Conservation (phyloP, 108 stramenopile species). For the Cylindrotheca fusiformis region DNA sequence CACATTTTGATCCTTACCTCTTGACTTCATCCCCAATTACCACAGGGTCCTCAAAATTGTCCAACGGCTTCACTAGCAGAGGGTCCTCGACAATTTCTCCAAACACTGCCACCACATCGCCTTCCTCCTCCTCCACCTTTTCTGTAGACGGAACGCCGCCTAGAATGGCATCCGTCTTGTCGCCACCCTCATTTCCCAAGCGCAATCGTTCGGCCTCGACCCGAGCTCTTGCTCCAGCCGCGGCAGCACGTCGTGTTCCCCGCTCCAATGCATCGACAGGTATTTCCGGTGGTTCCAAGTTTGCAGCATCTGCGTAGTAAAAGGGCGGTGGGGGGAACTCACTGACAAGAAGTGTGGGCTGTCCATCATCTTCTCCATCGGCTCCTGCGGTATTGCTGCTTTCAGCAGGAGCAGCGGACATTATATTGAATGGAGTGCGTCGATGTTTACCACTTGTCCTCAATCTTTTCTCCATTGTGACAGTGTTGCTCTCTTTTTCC, state of each 20-base stretch:
- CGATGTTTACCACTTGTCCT: too few species aligned
- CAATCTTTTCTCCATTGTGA: too few species aligned
- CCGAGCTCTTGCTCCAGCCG: conserved; percentile 41
- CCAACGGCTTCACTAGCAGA: conserved; percentile 49
- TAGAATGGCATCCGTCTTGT: conserved; percentile 42
- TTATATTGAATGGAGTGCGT: not conserved
- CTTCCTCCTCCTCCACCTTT: conserved; percentile 60
- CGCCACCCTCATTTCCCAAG: conserved; percentile 24
- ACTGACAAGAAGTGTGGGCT: conserved; percentile 59
- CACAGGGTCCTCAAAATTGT: conserved; percentile 67
- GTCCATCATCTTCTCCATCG: conserved; percentile 18
- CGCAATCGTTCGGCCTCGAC: conserved; percentile 50
- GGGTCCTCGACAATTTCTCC: conserved; percentile 90
- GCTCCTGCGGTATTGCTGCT: conserved; percentile 6
- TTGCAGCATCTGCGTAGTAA: conserved; percentile 59
- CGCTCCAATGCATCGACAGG: conserved; percentile 67
- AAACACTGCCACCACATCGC: conserved; percentile 79
- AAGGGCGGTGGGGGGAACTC: conserved; percentile 87
- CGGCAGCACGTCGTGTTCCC: conserved; percentile 61
- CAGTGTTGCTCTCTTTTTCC: too few species aligned
- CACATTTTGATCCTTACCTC: conserved; percentile 21
- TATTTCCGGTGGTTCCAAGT: conserved; percentile 58
- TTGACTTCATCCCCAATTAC: conserved; percentile 74
- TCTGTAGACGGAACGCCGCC: conserved; percentile 28
- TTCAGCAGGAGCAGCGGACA: conserved; percentile 7